A percentile compares a stretch with the other conserved stretches of the same genome.
Evolutionary conservation across 2,329 filamentous ascomycete genomes (phyloP).

Genomic region (Xylaria sp.): DNA sequence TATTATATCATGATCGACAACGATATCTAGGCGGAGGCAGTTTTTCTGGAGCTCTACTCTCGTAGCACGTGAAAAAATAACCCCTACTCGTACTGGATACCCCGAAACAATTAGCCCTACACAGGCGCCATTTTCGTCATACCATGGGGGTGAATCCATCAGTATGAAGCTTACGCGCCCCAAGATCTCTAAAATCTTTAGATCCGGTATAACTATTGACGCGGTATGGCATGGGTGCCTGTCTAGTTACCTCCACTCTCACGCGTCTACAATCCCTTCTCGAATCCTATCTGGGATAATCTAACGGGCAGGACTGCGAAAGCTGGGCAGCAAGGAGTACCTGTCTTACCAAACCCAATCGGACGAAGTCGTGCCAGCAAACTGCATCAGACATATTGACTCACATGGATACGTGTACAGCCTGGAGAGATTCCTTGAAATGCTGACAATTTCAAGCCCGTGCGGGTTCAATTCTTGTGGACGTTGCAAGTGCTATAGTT

Average conservation of each 20-base stretch:
- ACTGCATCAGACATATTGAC: slow-evolving; percentile 6
- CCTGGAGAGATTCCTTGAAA: neutral
- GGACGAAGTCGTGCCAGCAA: neutral
- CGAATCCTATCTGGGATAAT: neutral
- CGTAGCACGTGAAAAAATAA: neutral
- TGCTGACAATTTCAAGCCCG: slow-evolving; percentile 20
- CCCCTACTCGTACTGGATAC: neutral
- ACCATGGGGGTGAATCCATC: slow-evolving; percentile 9
- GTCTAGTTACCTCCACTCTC: neutral
- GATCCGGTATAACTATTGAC: neutral
- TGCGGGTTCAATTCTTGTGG: neutral
- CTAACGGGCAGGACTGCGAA: neutral
- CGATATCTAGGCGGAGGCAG: neutral
- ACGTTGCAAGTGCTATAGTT: neutral
- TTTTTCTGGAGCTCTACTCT: neutral
- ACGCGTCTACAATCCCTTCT: neutral
- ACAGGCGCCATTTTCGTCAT: neutral
- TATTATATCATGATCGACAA: neutral
- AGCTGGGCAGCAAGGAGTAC: neutral
- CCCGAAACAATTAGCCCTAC: neutral
- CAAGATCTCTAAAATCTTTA: neutral
- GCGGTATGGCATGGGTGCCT: neutral
- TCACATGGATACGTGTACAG: neutral
- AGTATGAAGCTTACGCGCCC: neutral
- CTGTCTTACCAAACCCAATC: slow-evolving; percentile 2